Percentiles rank a stretch among this genome's conserved stretches.
Evolutionary conservation across 2,329 filamentous ascomycete species (phyloP).

Genomic region (Aureobasidium melanogenum): DNA sequence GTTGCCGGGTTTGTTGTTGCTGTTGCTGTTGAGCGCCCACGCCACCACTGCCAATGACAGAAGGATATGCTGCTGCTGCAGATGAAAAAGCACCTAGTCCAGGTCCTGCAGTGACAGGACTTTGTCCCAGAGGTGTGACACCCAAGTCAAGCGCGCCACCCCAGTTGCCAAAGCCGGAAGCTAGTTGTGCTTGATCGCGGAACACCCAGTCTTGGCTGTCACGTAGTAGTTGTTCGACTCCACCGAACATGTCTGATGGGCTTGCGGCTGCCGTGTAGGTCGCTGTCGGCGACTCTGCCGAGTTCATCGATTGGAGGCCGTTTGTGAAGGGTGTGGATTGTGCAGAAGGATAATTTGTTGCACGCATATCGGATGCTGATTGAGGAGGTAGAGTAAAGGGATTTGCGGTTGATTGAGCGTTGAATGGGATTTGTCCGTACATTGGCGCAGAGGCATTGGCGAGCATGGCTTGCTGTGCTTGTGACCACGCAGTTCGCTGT

Average conservation of each 20-base stretch:
- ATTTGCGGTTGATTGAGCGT: not conserved
- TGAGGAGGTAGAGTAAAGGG: conserved; percentile 5
- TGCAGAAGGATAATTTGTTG: not conserved
- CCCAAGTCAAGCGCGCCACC: conserved; percentile 13
- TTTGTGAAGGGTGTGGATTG: conserved; percentile 3
- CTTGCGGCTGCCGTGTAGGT: conserved; percentile 24
- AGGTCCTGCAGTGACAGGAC: not conserved
- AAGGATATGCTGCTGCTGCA: not conserved
- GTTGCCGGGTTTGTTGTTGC: not conserved
- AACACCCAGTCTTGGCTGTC: conserved; percentile 52
- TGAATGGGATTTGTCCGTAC: not conserved
- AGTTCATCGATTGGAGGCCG: conserved; percentile 14
- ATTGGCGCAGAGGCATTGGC: not conserved
- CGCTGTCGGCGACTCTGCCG: conserved; percentile 18
- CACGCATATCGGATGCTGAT: not conserved
- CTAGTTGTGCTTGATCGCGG: conserved; percentile 52
- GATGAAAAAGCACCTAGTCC: not conserved
- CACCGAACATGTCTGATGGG: conserved; percentile 48
- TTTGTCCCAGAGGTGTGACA: not conserved
- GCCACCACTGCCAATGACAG: not conserved
- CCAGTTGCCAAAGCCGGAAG: conserved; percentile 56
- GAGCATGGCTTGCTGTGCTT: not conserved
- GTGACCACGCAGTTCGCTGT: conserved; percentile 12
- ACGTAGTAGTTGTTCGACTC: conserved; percentile 51
- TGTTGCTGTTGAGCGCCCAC: not conserved